Evolutionary conservation across 805 yeast species (phyloP).

Genomic region (Yarrowia osloensis): DNA sequence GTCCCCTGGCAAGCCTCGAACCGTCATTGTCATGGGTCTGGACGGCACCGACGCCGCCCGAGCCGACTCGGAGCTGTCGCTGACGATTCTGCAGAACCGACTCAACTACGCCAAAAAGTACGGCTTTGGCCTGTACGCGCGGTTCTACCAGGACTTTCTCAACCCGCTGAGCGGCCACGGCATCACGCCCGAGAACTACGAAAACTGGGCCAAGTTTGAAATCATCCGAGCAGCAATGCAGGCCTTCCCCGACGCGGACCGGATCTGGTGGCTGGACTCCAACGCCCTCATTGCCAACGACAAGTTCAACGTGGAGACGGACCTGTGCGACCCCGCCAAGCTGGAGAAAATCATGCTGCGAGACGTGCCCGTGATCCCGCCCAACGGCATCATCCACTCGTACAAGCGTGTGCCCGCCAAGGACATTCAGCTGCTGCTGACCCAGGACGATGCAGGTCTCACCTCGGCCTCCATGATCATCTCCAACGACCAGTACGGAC

Average conservation of each 20-base stretch:
- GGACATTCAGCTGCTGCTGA: constrained; percentile 59
- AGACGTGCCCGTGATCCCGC: constrained; percentile 67
- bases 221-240: constrained; percentile 84
- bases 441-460: constrained; percentile 67
- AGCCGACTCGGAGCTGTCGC: constrained; percentile 21
- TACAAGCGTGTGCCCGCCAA: constrained; percentile 59
- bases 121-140: constrained; percentile 76
- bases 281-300: constrained; percentile 75
- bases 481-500: constrained; percentile 63
- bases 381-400: constrained; percentile 49
- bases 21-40: constrained; percentile 16
- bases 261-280: constrained; percentile 81
- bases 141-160: constrained; percentile 81
- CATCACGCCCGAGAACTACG: constrained; percentile 11
- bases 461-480: constrained; percentile 73
- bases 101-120: constrained; percentile 83
- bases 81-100: constrained; percentile 52
- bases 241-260: constrained; percentile 88
- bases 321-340: constrained; percentile 60
- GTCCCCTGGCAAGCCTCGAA: constrained; percentile 25
- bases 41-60: constrained; percentile 26
- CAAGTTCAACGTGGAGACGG: constrained; percentile 58
- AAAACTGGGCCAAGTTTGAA: constrained; percentile 64
- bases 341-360: constrained; percentile 64
- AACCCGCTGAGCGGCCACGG: constrained; percentile 35